Evolutionary conservation across 352 stramenopile species (phyloP), one percentile per base, ranked within the genome.

Genomic region (Phytophthora palmivora): DNA sequence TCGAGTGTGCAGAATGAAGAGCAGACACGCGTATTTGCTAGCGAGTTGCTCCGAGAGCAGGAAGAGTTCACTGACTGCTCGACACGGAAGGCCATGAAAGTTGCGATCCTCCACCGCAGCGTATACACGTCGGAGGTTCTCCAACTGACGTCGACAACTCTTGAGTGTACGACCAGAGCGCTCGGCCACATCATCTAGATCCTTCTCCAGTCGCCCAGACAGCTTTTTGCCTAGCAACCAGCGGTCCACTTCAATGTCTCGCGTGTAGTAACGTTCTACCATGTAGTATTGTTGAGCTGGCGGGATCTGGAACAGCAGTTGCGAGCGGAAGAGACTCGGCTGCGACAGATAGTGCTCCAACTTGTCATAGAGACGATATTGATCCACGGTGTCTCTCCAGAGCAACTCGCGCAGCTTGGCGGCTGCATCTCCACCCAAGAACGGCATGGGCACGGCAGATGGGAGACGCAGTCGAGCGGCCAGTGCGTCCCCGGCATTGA

Each of bases 341-440:
- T 93, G 84, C 64, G 87, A 82, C 19, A 94, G 67, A 37, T 92
- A 92, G 52, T 92, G 82, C 73, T 95, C 83, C 42, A 95, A 72
- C 63, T 92, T 89, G 58, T 94, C 82, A 57, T 87, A 93, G 11
- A 93, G 74, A 4, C 87, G 79, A 62, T 95, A 95, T 55, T 95
- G 82, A 67, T 94, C 85, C 48, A 92, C 82, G 0, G 83, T 91
- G 70, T 94, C 81, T 45, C 83, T 70, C 82, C 82, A 92, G 18
- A 93, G 64, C 41, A 94, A 51, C 69, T 94, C 82, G 28, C 78
- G 79, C 58, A 89, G 77, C 46, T 74, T 78, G 22, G 59, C 63
- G 48, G 79, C 72, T 7, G 68, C 62, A 41, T 82, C 63, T 64
- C 83, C 77, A 34, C 77, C 82, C 26, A 87, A 64, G 16, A 79